phyloP scores from a whole-genome alignment of 2,329 filamentous ascomycete species.

The Ramularia endophylla region DNA sequence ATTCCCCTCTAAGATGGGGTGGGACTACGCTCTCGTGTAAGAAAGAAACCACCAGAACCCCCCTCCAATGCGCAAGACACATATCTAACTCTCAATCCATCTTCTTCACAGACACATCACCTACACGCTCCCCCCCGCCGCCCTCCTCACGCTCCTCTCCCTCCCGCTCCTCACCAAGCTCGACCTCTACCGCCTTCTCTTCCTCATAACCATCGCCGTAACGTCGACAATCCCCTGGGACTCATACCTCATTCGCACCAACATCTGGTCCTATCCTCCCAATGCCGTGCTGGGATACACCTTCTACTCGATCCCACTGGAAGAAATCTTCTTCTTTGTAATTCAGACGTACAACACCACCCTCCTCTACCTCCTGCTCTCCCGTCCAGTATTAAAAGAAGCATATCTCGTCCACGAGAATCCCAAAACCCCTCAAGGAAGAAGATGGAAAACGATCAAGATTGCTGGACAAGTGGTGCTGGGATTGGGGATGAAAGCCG shows the following conservation, averaged over 20 bases:
- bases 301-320: constrained; percentile 59
- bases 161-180: constrained; percentile 56
- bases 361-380: constrained; percentile 61
- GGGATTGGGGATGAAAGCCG: constrained; percentile 38
- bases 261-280: constrained; percentile 66
- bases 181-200: constrained; percentile 57
- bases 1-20: too few relatives aligned
- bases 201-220: constrained; percentile 59
- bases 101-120: constrained; percentile 5
- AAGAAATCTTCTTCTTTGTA: constrained; percentile 72
- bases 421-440: constrained; percentile 17
- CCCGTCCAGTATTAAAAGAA: constrained; percentile 56
- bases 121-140: constrained; percentile 61
- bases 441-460: constrained; percentile 38
- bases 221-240: constrained; percentile 69
- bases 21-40: too few relatives aligned
- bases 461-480: constrained; percentile 48
- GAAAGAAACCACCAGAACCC: constrained; percentile 1
- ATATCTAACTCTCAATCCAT: constrained; percentile 2
- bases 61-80: constrained; percentile 4
- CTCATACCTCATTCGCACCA: constrained; percentile 62
- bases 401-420: constrained; percentile 44
- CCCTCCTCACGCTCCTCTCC: constrained; percentile 53
- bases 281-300: constrained; percentile 58
- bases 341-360: constrained; percentile 70